Conservation (phyloP, 495 filamentous ascomycete species). For the Lichenothelia convexa region DNA sequence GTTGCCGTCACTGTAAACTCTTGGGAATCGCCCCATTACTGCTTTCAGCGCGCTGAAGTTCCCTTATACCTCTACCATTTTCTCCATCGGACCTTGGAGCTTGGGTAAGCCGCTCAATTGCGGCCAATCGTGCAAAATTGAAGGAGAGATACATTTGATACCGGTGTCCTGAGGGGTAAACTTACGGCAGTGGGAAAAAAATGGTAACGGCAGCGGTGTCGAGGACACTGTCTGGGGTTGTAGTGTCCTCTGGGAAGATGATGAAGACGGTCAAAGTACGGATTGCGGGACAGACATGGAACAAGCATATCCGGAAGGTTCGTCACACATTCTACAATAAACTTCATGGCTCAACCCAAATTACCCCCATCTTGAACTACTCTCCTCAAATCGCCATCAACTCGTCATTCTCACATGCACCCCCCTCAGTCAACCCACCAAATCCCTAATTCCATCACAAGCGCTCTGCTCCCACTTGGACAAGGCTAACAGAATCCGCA, state of each 20-base stretch:
- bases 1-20: too few relatives aligned
- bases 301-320: slow-evolving; percentile 28
- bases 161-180: too few relatives aligned
- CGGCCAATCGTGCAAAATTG: too few relatives aligned
- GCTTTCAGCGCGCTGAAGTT: too few relatives aligned
- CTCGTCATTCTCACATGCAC: background rate
- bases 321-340: background rate
- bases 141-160: too few relatives aligned
- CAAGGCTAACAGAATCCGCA: background rate
- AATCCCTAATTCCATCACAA: background rate
- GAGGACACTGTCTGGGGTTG: slow-evolving; percentile 36
- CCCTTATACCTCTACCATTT: too few relatives aligned
- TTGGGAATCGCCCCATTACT: too few relatives aligned
- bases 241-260: slow-evolving; percentile 53
- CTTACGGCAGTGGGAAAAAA: too few relatives aligned
- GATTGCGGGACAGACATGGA: slow-evolving; percentile 41
- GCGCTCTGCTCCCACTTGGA: background rate
- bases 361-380: background rate
- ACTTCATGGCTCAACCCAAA: background rate
- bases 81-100: too few relatives aligned
- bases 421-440: background rate
- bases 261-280: slow-evolving; percentile 52
- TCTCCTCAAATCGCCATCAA: background rate
- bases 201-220: too few relatives aligned
- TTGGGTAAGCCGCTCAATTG: too few relatives aligned